Percentiles rank a stretch among this genome's conserved stretches.
Evolutionary conservation across 1,284 basidiomycete species (phyloP).

Genomic region (Ceratobasidium sp.): DNA sequence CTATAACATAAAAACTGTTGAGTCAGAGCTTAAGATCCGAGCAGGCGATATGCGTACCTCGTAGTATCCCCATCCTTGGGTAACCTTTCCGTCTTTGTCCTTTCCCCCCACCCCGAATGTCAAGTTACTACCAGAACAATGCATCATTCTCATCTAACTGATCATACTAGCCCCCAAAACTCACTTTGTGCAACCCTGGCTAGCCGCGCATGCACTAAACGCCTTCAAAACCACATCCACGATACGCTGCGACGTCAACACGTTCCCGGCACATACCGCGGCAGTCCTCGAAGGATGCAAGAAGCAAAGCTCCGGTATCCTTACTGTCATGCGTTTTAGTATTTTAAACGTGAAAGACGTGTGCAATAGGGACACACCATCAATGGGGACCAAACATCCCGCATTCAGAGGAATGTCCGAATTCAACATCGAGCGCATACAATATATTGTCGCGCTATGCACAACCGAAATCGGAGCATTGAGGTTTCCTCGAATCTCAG

Average conservation of each 20-base stretch:
- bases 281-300: conserved; percentile 85
- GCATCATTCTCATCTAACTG: neutral
- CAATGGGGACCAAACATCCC: conserved; percentile 84
- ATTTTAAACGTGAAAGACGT: neutral
- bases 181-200: conserved; percentile 92
- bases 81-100: conserved; percentile 75
- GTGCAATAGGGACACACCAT: conserved; percentile 57
- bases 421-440: conserved; percentile 91
- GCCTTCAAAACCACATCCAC: conserved; percentile 95
- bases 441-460: conserved; percentile 94
- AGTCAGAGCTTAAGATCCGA: neutral
- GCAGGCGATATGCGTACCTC: conserved; percentile 60
- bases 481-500: conserved; percentile 88
- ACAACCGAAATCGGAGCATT: conserved; percentile 90
- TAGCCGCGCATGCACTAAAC: conserved; percentile 91
- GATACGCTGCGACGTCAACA: conserved; percentile 90
- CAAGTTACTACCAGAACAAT: conserved; percentile 65
- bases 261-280: conserved; percentile 93
- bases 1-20: conserved; percentile 53
- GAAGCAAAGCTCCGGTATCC: conserved; percentile 81
- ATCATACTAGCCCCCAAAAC: conserved; percentile 7
- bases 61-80: conserved; percentile 93
- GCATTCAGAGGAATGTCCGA: conserved; percentile 94
- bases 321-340: conserved; percentile 58
- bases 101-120: conserved; percentile 93